Evolutionary conservation across 1,284 basidiomycete species (phyloP).

Genomic region (Boletus subluridellus): DNA sequence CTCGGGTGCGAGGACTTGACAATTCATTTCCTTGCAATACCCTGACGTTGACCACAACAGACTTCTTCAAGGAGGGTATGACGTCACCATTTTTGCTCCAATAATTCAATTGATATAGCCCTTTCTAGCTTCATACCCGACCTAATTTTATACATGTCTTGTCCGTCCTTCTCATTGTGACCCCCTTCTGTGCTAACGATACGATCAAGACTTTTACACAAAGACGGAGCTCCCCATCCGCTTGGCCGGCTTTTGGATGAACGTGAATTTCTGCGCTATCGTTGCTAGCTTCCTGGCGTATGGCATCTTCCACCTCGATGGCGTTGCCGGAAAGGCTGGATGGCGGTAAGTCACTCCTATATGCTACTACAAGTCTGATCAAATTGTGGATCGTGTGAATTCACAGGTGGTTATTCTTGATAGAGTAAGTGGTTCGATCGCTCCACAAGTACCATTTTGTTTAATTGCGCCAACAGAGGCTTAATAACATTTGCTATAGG

Average conservation of each 20-base stretch:
- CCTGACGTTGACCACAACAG: slow-evolving; percentile 31
- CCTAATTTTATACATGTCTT: slow-evolving; percentile 64
- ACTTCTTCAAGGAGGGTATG: slow-evolving; percentile 58
- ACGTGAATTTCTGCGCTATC: slow-evolving; percentile 46
- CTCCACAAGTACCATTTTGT: slow-evolving; percentile 4
- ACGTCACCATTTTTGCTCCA: slow-evolving; percentile 5
- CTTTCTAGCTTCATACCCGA: slow-evolving; percentile 52
- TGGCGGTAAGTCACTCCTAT: slow-evolving; percentile 46
- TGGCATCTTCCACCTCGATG: slow-evolving; percentile 61
- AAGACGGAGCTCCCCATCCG: slow-evolving; percentile 66
- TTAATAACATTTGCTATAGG: slow-evolving; percentile 55
- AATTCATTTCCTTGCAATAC: too few species aligned
- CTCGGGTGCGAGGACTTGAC: slow-evolving; percentile 35
- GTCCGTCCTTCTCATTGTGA: slow-evolving; percentile 30
- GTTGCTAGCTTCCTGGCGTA: slow-evolving; percentile 61
- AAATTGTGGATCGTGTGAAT: too few species aligned
- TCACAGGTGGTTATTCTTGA: slow-evolving; percentile 26
- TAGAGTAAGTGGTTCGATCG: slow-evolving; percentile 19
- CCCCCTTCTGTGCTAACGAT: not conserved
- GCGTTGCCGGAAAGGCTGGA: slow-evolving; percentile 52
- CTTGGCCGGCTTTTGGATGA: slow-evolving; percentile 65
- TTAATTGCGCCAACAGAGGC: slow-evolving; percentile 35
- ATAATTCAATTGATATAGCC: not conserved
- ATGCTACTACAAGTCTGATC: not conserved
- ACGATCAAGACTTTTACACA: slow-evolving; percentile 50